A percentile compares a stretch with the other conserved stretches of the same genome.
phyloP scores from a whole-genome alignment of 148 eudicot species.

The Fagopyrum homotropicum region DNA sequence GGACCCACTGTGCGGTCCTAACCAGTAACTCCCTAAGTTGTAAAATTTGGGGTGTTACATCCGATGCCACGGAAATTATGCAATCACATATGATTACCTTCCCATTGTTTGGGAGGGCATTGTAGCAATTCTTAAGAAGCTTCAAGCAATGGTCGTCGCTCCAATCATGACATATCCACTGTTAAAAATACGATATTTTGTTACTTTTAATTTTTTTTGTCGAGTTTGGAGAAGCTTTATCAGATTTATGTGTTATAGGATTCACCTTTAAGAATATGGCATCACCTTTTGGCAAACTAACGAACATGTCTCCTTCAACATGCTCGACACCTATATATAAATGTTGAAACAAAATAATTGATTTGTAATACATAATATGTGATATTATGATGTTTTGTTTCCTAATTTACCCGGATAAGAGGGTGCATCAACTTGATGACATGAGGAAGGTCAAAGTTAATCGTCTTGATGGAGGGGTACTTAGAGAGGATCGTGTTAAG shows the following conservation, averaged over 20 bases:
- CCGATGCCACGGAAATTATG: conserved; percentile 9
- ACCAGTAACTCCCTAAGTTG: too few relatives aligned
- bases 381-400: too few relatives aligned
- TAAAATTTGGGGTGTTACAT: too few relatives aligned
- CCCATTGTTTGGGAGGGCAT: conserved; percentile 18
- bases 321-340: conserved; percentile 11
- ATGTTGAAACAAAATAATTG: too few relatives aligned
- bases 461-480: conserved; percentile 18
- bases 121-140: conserved; percentile 18
- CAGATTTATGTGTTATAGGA: too few relatives aligned
- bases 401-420: conserved; percentile 11
- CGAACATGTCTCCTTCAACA: conserved; percentile 17
- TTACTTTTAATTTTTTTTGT: too few relatives aligned
- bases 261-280: conserved; percentile 18
- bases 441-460: conserved; percentile 24
- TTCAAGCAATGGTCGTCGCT: conserved; percentile 15
- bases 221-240: too few relatives aligned
- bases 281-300: conserved; percentile 15
- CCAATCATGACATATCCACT: conserved; percentile 9
- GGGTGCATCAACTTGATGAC: conserved; percentile 18
- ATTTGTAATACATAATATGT: too few relatives aligned
- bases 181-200: background rate
- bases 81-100: conserved; percentile 15
- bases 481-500: conserved; percentile 18
- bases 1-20: too few relatives aligned